Conservation (phyloP, 2,329 filamentous ascomycete species). For the Chaetomiaceae sp. region DNA sequence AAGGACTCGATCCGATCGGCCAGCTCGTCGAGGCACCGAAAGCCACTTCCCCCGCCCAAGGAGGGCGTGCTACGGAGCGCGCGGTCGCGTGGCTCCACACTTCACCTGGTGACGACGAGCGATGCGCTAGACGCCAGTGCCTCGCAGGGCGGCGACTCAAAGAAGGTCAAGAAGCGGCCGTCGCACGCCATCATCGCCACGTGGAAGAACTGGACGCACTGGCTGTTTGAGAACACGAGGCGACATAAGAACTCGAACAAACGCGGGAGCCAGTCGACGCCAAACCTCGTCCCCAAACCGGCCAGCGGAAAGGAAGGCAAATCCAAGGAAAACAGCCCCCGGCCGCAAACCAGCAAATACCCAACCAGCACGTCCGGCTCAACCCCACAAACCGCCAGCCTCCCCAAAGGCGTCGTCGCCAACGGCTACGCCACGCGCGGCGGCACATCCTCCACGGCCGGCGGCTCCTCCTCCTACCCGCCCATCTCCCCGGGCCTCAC, state of each 20-base stretch:
- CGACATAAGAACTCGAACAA: constrained; percentile 46
- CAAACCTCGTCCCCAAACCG: constrained; percentile 52
- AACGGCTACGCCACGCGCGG: constrained; percentile 44
- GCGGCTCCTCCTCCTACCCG: constrained; percentile 24
- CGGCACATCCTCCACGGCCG: constrained; percentile 19
- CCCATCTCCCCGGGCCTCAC: constrained; percentile 30
- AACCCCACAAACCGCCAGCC: constrained; percentile 36
- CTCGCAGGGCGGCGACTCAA: constrained; percentile 28
- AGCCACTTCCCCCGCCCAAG: constrained; percentile 78
- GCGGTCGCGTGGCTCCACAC: constrained; percentile 73
- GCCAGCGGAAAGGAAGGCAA: constrained; percentile 37
- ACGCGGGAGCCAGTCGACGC: constrained; percentile 53
- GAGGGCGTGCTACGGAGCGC: constrained; percentile 65
- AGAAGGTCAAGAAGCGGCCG: constrained; percentile 52
- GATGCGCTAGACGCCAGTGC: constrained; percentile 41
- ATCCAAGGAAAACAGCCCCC: constrained; percentile 50
- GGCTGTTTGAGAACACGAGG: constrained; percentile 56
- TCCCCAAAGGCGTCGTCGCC: constrained; percentile 48
- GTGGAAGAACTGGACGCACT: constrained; percentile 61
- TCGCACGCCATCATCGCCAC: constrained; percentile 55
- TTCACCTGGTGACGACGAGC: constrained; percentile 73
- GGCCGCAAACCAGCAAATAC: constrained; percentile 58
- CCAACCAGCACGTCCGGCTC: constrained; percentile 37
- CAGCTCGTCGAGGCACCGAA: constrained; percentile 72
- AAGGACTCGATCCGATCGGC: constrained; percentile 72